phyloP scores from a whole-genome alignment of 345 rosid genomes.

The Eucalyptus tenuipes region DNA sequence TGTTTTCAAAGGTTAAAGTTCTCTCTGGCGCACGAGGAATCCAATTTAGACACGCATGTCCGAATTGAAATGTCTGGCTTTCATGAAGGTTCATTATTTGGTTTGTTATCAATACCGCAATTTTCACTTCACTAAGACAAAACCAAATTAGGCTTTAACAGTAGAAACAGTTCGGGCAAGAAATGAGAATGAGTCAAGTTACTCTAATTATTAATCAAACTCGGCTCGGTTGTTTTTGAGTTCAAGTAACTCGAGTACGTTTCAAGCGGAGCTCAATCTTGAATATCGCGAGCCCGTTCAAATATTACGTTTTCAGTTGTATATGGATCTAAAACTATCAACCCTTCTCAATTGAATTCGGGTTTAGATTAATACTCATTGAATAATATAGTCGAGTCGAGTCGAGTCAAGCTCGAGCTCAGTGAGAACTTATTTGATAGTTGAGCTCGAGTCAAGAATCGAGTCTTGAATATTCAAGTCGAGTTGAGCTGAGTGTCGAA shows the following conservation, averaged over 20 bases:
- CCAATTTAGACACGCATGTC: not conserved
- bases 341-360: not conserved
- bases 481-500: not conserved
- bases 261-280: not conserved
- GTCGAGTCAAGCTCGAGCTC: rapidly evolving
- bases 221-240: not conserved
- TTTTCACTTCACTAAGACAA: not conserved
- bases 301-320: not conserved
- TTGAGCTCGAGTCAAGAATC: not conserved
- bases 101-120: not conserved
- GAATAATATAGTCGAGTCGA: not conserved
- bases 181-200: not conserved
- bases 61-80: not conserved
- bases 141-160: not conserved
- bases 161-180: not conserved
- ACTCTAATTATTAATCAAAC: not conserved
- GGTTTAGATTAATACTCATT: not conserved
- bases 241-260: not conserved
- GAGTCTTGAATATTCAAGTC: not conserved
- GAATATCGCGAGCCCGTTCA: not conserved
- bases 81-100: not conserved
- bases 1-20: not conserved
- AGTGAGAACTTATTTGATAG: not conserved
- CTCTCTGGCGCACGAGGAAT: not conserved
- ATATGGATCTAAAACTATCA: not conserved